Conservation (phyloP, 352 stramenopile genomes). For the Thalassiosira mediterranea region DNA sequence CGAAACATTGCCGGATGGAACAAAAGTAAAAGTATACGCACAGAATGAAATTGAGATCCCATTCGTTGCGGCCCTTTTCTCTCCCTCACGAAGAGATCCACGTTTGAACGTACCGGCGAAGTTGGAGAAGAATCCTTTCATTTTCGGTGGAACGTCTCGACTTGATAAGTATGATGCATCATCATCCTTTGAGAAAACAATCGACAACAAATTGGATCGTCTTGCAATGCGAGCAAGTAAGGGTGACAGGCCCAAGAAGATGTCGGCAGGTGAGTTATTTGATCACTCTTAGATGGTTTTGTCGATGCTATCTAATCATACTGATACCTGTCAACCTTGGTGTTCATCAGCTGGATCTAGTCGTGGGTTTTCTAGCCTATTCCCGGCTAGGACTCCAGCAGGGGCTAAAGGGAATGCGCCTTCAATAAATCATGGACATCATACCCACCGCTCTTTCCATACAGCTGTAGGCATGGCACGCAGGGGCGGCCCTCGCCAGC, state of each 20-base stretch:
- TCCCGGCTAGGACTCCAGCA: conserved; percentile 2
- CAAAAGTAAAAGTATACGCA: conserved; percentile 68
- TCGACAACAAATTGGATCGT: conserved; percentile 5
- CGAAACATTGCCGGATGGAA: conserved; percentile 60
- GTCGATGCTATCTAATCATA: too few relatives aligned
- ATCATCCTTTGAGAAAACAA: conserved; percentile 3
- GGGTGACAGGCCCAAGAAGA: conserved; percentile 11
- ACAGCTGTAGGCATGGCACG: conserved; percentile 9
- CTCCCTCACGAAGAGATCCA: conserved; percentile 51
- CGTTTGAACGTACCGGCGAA: conserved; percentile 53
- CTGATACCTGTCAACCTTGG: too few relatives aligned
- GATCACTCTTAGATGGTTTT: neutral
- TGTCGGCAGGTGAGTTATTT: conserved; percentile 15
- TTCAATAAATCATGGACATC: neutral
- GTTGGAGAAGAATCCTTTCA: conserved; percentile 71
- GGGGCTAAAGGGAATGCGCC: neutral
- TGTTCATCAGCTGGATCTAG: conserved; percentile 2
- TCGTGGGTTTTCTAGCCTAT: conserved; percentile 33
- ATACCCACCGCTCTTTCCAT: conserved; percentile 20
- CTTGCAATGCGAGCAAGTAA: conserved; percentile 15
- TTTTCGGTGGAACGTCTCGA: conserved; percentile 29
- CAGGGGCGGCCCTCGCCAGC: conserved; percentile 30
- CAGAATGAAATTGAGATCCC: conserved; percentile 76
- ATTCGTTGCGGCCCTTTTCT: conserved; percentile 70
- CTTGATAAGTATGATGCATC: conserved; percentile 8